Evolutionary conservation across 352 stramenopile species (phyloP), one percentile per base, ranked within the genome.

Genomic region (Elongisporangium undulatum): DNA sequence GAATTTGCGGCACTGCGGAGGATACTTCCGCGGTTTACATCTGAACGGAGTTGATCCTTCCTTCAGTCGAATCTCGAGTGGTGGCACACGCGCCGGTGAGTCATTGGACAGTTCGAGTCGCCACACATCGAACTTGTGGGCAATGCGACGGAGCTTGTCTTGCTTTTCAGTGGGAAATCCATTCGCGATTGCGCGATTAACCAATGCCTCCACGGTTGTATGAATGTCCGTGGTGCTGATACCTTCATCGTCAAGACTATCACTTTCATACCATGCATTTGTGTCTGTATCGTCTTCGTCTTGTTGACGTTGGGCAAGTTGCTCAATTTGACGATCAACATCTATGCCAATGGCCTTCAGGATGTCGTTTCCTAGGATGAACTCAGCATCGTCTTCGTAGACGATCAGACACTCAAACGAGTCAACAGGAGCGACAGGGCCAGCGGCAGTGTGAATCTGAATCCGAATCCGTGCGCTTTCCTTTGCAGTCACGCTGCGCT

Each of bases 41-140:
- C 53, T 60, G 45, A 64, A 64, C 16, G 56, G 34, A 17, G 56
- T 60, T 12, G 29, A 51, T 38, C 53, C 56, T 10, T n/a, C n/a
- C 48, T 68, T 63, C n/a, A 64, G 24, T 39, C 56, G 5, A 2
- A 68, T 60, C 22, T 58, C 56, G 41, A 60, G 61, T 5, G 62
- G 51, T 9, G 55, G 51, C 10, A 64, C 48, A 29, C 53, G 10
- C 15, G 56, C 52, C 6, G 62, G 53, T 3, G 56, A 55, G n/a
- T 59, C 61, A 19, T 67, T 59, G 49, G 55, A 15, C 39, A 59
- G 26, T 10, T 56, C 54, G 5, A 64, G 21, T 48, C 59, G 57
- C 59, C 59, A 60, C 4, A 64, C 26, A 29, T 65, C 58, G 26
- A 65, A 51, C 4, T 21, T 29, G 22, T 49, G 56, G 15, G 50